phyloP scores from a whole-genome alignment of 495 filamentous ascomycete species.

The Xylaria grammica region DNA sequence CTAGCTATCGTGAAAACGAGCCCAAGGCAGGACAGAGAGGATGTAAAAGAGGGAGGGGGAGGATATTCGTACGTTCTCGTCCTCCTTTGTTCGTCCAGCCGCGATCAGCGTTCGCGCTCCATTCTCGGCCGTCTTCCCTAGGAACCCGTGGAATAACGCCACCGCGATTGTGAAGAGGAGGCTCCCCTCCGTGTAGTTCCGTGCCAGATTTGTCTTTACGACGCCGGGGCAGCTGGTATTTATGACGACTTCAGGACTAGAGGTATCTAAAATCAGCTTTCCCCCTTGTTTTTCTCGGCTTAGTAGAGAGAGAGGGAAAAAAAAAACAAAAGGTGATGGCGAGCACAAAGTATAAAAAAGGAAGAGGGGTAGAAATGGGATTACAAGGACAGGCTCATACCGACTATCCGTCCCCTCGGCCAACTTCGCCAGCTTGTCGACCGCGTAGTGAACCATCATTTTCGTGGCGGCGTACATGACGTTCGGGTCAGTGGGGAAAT shows the following conservation, averaged over 20 bases:
- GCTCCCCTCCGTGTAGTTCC: constrained; percentile 34
- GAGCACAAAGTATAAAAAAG: too few relatives aligned
- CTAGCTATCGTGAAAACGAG: not conserved
- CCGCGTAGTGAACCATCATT: constrained; percentile 44
- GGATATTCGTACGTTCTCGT: constrained; percentile 33
- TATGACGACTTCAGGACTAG: constrained; percentile 48
- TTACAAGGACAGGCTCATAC: constrained; percentile 19
- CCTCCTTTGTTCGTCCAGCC: constrained; percentile 37
- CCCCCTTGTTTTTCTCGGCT: not conserved
- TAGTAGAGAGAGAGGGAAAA: not conserved
- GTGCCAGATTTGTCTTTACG: constrained; percentile 43
- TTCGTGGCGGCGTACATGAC: constrained; percentile 43
- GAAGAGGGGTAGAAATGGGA: too few relatives aligned
- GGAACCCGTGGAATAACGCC: constrained; percentile 26
- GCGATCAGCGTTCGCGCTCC: constrained; percentile 43
- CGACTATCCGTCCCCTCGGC: constrained; percentile 31
- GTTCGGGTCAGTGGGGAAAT: constrained; percentile 30
- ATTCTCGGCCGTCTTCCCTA: constrained; percentile 38
- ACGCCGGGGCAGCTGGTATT: constrained; percentile 52
- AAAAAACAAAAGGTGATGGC: not conserved
- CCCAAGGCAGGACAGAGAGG: not conserved
- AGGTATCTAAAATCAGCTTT: not conserved
- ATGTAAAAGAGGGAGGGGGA: not conserved
- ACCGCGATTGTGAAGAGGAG: constrained; percentile 18
- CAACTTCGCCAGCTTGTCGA: constrained; percentile 41